Base-by-base conservation (phyloP, 495 filamentous ascomycete species). In the Talaromyces wortmannii region DNA sequence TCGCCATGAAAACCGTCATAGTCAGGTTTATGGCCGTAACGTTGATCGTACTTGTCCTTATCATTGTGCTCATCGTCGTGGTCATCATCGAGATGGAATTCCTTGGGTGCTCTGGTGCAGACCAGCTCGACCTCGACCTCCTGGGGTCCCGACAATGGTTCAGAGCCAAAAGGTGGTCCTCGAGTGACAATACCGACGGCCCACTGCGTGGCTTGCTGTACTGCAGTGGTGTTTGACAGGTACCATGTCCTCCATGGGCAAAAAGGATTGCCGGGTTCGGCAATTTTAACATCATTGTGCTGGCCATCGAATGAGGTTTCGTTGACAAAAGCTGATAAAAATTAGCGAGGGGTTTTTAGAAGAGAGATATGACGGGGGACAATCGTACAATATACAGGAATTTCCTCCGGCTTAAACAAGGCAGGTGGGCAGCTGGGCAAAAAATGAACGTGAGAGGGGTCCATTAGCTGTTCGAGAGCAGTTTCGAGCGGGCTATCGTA, bases 171-270 rank as follows among this genome's bases (percentile, higher is more conserved):
- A 1, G 62, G 59, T 2, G 74, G 74, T 0, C 62, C 59, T 11
- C 74, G 68, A 57, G 67, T 71, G 53, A 74, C 63, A 30, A 77
- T 74, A 0, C 67, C 74, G 11, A 77, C 66, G 6, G 71, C 74
- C 2, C 75, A 66, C 50, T 75, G 69, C 5, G 63, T 62, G 7
- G 74, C 72, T 47, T 74, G 72, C 29, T 71, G 57, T 7, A 45
- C 33, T 5, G 67, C 60, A 1, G 62, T 71, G 67, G 73, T 71
- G 44, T 65, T 59, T 52, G 74, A 67, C 11, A 74, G 58, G 45
- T 70, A 72, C 65, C 65, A 75, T 7, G 71, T 70, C 47, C 67
- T 65, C 74, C 72, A 77, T 5, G 74, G 71, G 51, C 47, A 58
- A 16, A 58, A 33, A 18, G 61, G 57, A 12, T 56, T 63, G 5